Base-by-base conservation (phyloP, 192 early-diverging fungal species). In the Allomyces macrogynus region DNA sequence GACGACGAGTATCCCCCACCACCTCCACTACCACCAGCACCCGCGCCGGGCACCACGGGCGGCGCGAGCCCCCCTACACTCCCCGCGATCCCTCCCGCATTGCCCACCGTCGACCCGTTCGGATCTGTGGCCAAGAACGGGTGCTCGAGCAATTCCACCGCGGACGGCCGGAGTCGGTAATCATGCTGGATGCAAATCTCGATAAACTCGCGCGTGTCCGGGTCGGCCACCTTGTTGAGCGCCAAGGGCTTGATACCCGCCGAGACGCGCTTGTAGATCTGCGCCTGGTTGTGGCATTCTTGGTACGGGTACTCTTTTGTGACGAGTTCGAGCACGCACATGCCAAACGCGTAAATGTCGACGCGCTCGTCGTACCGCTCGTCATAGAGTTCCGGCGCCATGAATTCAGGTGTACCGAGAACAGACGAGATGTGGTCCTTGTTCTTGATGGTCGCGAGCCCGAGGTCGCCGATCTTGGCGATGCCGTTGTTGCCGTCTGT, bases 311-410 rank as follows among this genome's bases (percentile, higher is more conserved):
- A 92, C 66, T 92, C 86, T 62, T 44, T 12, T 44, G 66, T 60
- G 64, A 65, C 77, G 78, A 82, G 79, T 71, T 83, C 80, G 22
- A 84, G 67, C 27, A 80, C 69, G 76, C 88, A 86, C 86, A 91
- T 86, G 62, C 90, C 90, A 76, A 91, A 92, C 42, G 90, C 87
- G 73, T 91, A 92, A 63, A 91, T 87, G 62, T 92, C 90, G 32
- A 91, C 90, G 67, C 85, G 87, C 75, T 92, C 90, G 65, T 83
- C 83, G 72, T 92, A 92, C 23, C 84, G 77, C 68, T 92, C 90
- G 65, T 92, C 89, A 65, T 92, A 92, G 71, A 92, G 78, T 64
- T 92, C 90, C 4, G 90, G 90, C 0, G 90, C 90, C 89, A 92
- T 92, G 71, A 91, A 92, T 71, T 92, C 87, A 32, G 87, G 88